Evolutionary conservation across 2,329 filamentous ascomycete species (phyloP), one percentile per base, ranked within the genome.

Genomic region (Colletotrichum navitas): DNA sequence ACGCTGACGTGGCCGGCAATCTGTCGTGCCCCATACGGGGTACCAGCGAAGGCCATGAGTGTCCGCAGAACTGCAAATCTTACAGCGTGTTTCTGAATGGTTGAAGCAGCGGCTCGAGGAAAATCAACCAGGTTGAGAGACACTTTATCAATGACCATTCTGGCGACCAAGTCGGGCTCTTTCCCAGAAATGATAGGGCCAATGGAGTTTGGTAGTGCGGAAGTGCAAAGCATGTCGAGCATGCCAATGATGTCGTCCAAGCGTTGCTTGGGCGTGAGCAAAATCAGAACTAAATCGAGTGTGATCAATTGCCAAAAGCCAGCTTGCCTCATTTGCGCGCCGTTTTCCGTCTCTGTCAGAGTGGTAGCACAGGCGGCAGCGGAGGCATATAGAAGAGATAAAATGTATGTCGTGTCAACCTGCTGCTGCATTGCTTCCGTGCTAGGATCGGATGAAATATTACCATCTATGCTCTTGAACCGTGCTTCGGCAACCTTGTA

Each of bases 261-360:
- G 1, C 88, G 87, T 72, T 94, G 92, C 66, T 90, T 90, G 39
- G 88, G 88, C 71, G 88, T 90, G 1, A 95, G 85, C 75, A 93
- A 87, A 66, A 93, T 83, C 16, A 93, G 81, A 12, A 92, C 87
- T 74, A 92, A 90, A 55, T 92, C 88, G 32, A 90, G 86, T 4
- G 91, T 87, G 72, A 94, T 88, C 47, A 85, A 81, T 71, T 85
- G 87, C 93, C 93, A 96, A 76, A 94, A 93, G 45, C 84, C 80
- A 0, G 78, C 76, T 24, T 82, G 80, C 12, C 81, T 79, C 16
- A 79, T 68, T 29, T 72, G 73, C 39, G 77, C 63, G 29, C 78
- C 78, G 26, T 75, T 69, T 1, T 81, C 79, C 3, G 76, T 76
- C 56, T 78, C 79, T 34, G 63, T 78, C 39, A 71, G 78, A 5